These are phyloP conservation scores for Paramecium bursaria DNA, from an alignment of 73 alveolate genomes.

Conservation along the genomic window DNA sequence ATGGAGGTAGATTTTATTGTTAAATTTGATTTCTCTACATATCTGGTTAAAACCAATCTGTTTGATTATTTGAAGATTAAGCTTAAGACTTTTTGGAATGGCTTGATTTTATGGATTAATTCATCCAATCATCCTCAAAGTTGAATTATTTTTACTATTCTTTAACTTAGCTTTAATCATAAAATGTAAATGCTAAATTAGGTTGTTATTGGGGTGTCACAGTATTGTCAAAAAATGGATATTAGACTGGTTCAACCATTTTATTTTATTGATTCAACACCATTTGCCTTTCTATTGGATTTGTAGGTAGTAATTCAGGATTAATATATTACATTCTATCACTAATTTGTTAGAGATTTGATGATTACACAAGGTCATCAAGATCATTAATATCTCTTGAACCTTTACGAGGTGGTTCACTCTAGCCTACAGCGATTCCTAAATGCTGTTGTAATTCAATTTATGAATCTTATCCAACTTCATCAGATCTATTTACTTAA, in stretches of 20 bases:
- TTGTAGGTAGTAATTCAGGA: not conserved
- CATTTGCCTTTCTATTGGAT: not conserved
- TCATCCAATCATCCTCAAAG: no score
- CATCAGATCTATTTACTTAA: not conserved
- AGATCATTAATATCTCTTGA: conserved; percentile 49
- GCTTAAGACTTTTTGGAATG: no score
- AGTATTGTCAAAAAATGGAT: not conserved
- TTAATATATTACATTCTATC: not conserved
- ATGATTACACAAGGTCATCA: not conserved
- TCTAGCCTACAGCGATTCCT: not conserved
- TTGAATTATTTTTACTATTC: no score
- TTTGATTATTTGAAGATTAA: no score
- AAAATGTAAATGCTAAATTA: conserved; percentile 29
- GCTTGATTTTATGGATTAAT: no score
- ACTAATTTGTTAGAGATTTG: not conserved
- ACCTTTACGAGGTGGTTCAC: not conserved
- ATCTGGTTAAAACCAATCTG: no score
- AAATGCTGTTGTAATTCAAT: not conserved
- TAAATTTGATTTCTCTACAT: no score
- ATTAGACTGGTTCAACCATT: not conserved
- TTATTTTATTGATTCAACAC: not conserved
- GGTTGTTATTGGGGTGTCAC: not conserved
- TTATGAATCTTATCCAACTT: not conserved
- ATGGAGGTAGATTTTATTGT: no score
- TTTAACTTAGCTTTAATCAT: no score